Evolutionary conservation across 345 rosid species (phyloP).

Genomic region (Eucalyptus grandis): DNA sequence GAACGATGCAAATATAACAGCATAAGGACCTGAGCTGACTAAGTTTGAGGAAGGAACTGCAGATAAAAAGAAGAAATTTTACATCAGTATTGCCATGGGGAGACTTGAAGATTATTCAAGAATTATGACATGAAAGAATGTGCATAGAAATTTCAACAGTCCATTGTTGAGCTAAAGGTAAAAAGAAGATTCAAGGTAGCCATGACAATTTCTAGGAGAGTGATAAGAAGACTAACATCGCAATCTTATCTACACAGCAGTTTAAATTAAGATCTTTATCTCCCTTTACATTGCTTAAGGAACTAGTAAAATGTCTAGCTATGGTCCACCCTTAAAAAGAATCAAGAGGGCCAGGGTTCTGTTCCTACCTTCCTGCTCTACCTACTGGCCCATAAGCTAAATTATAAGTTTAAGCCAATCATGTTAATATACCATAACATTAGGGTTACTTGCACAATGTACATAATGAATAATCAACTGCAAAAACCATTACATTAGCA

Average conservation of each 20-base stretch:
- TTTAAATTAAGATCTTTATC: neutral
- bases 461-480: neutral
- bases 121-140: neutral
- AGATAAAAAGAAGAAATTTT: neutral
- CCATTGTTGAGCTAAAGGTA: neutral
- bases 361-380: neutral
- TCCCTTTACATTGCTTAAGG: neutral
- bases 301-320: neutral
- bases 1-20: constrained; percentile 84
- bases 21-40: constrained; percentile 82
- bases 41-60: constrained; percentile 49
- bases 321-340: neutral
- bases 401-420: neutral
- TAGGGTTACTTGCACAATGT: neutral
- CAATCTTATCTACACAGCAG: neutral
- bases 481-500: neutral
- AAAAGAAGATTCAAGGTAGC: neutral
- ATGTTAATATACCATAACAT: neutral
- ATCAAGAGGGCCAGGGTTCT: neutral
- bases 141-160: neutral
- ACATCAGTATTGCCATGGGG: neutral
- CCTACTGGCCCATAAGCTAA: neutral
- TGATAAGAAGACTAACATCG: neutral
- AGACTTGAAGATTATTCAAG: neutral
- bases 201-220: neutral